Evolutionary conservation across 2,329 filamentous ascomycete genomes (phyloP), one percentile per base, ranked within the genome.

Genomic region (Trichoderma atrobrunneum): DNA sequence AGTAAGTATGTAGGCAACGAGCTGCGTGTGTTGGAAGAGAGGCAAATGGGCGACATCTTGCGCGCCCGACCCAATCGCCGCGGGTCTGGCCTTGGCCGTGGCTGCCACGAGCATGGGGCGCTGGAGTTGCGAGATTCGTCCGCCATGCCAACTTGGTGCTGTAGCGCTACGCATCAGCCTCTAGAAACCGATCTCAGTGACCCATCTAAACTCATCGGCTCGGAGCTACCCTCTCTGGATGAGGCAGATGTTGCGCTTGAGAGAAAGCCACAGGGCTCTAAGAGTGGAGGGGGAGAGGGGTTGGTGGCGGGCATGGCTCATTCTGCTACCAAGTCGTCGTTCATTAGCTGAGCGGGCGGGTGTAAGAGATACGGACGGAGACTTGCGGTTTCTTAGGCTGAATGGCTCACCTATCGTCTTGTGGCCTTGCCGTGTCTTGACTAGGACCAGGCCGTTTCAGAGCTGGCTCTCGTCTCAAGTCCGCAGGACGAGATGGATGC

Each of bases 251-350:
- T 51, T 48, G 54, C 56, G 66, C 54, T 59, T 60, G 36, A 21
- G 51, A 54, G 57, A 34, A 60, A 66, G 70, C 51, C 61, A 65
- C 60, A 72, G 62, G 56, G 62, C 51, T 65, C 60, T 32, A 36
- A 43, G 69, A 48, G 60, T 59, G 69, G 66, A 64, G 66, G 65
- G 48, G 30, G 71, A 64, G 60, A 70, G 71, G 65, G 65, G 57
- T 70, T 21, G 66, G 71, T 72, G 66, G 71, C 71, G 71, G 71
- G 56, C 71, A 64, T 69, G 71, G 66, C 65, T 72, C 66, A 34
- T 36, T 28, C 26, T 60, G 57, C 32, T 67, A 65, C 71, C 62
- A 24, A 30, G 34, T 43, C 28, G 32, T 65, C 43, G 11, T 72
- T 36, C 30, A 64, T 70, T 72, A 72, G 71, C 66, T 72, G 71